phyloP scores from a whole-genome alignment of 164 flowering plant species.

The Tinospora cordifolia region DNA sequence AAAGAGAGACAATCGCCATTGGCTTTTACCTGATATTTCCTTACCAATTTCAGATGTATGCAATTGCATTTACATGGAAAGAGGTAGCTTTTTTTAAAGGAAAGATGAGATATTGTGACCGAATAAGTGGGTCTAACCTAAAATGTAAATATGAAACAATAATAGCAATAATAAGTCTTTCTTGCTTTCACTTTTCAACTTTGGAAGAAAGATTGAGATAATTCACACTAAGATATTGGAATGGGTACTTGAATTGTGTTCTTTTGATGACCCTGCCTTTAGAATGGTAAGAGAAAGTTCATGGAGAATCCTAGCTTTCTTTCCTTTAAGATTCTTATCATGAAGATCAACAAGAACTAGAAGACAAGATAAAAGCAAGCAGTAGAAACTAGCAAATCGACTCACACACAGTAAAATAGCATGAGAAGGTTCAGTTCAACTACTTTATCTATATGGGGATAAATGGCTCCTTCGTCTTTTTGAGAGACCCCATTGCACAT shows the following conservation, averaged over 20 bases:
- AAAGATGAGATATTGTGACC: neutral
- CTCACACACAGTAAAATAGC: too few relatives aligned
- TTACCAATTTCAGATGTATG: neutral
- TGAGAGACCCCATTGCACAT: too few relatives aligned
- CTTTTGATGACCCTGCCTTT: neutral
- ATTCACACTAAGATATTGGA: neutral
- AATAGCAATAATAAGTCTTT: neutral
- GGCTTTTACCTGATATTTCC: neutral
- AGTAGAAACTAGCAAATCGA: neutral
- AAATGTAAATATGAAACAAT: neutral
- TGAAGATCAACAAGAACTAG: neutral
- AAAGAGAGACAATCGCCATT: neutral
- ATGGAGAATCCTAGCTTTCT: neutral
- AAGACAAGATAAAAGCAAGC: neutral
- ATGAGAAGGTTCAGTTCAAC: too few relatives aligned
- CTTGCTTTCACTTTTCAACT: neutral
- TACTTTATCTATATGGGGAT: too few relatives aligned
- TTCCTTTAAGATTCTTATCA: neutral
- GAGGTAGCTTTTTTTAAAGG: neutral
- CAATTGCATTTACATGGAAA: neutral
- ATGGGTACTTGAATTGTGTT: too few relatives aligned
- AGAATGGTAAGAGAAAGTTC: neutral
- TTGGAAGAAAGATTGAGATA: neutral
- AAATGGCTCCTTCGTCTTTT: too few relatives aligned
- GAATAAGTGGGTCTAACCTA: slow-evolving; percentile 2